Conservation (phyloP, 192 early-diverging fungal genomes). For the Backusella morwellensis region DNA sequence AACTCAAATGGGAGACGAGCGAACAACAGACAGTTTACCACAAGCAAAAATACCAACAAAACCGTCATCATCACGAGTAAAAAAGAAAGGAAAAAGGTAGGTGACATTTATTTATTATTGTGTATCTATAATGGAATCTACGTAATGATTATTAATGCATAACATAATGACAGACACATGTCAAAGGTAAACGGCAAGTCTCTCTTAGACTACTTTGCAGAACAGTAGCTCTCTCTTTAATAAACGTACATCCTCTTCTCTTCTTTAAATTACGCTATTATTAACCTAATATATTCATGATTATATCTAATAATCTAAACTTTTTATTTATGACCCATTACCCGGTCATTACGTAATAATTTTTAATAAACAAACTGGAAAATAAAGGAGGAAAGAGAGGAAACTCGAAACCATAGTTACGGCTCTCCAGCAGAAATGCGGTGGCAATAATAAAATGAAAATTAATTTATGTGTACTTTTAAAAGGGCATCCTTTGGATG, state of each 20-base stretch:
- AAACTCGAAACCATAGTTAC: neutral
- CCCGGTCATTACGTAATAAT: neutral
- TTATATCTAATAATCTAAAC: neutral
- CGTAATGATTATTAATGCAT: neutral
- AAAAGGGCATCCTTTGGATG: slow-evolving; percentile 43
- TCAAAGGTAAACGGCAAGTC: neutral
- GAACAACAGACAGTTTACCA: neutral
- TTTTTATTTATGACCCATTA: neutral
- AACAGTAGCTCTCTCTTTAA: neutral
- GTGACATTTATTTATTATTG: neutral
- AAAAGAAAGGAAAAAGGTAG: neutral
- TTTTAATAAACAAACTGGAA: neutral
- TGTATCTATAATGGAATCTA: neutral
- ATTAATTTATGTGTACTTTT: neutral
- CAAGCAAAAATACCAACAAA: neutral
- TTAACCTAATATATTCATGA: too few species aligned
- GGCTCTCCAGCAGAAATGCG: neutral
- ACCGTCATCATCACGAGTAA: neutral
- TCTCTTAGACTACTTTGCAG: neutral
- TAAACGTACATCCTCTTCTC: neutral
- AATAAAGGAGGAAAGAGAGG: neutral
- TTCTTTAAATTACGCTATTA: neutral
- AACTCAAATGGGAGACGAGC: neutral
- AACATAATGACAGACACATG: neutral
- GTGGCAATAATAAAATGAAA: neutral